phyloP scores from a whole-genome alignment of 116 monocot species.

The Zostera marina region DNA sequence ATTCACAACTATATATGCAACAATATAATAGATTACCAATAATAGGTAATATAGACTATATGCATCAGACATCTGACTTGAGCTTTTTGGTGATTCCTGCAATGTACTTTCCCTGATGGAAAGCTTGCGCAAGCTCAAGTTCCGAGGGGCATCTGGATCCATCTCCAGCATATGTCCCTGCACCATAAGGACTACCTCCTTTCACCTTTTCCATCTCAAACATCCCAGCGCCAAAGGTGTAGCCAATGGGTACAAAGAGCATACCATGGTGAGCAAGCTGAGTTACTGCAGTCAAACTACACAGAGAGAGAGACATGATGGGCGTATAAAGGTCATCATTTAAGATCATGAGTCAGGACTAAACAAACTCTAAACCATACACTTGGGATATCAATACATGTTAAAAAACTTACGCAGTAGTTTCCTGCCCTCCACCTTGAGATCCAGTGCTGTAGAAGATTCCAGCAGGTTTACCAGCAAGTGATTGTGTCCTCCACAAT shows the following conservation, averaged over 20 bases:
- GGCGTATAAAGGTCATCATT: neutral
- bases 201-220: constrained; percentile 76
- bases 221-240: constrained; percentile 87
- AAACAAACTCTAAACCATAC: too few species aligned
- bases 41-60: neutral
- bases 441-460: constrained; percentile 54
- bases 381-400: neutral
- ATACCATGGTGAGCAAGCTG: constrained; percentile 81
- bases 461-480: constrained; percentile 55
- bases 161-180: constrained; percentile 65
- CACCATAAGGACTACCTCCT: constrained; percentile 85
- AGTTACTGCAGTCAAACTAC: constrained; percentile 86
- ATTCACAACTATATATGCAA: too few species aligned
- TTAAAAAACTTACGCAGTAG: constrained; percentile 30
- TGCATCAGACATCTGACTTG: constrained; percentile 22
- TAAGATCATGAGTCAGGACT: too few species aligned
- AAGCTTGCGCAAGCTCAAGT: constrained; percentile 48
- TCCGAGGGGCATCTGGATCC: constrained; percentile 40
- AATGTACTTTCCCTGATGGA: constrained; percentile 62
- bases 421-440: constrained; percentile 64
- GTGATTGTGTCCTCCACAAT: constrained; percentile 34
- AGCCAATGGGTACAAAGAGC: constrained; percentile 84
- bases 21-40: too few species aligned
- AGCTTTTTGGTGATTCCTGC: constrained; percentile 56
- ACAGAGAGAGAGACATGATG: too few species aligned